Base-by-base conservation (phyloP, 2,329 filamentous ascomycete species). In the Pyrenophora tritici-repentis region DNA sequence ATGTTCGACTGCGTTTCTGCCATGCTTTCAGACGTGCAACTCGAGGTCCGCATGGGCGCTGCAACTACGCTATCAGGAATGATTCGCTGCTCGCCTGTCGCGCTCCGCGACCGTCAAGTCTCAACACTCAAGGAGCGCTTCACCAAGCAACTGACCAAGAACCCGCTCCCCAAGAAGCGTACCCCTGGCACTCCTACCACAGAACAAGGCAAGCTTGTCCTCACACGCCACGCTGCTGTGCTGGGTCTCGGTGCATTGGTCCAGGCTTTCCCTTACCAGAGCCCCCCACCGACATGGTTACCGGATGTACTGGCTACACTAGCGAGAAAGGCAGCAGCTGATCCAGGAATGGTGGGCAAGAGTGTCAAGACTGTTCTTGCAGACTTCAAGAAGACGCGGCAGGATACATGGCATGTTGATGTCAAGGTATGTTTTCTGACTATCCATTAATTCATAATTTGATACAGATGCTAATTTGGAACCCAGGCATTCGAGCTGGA, bases 381-480 rank as follows among this genome's bases (percentile, higher is more conserved):
- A 55, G 95, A 99, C 68, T 99, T 99, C 81, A 99, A 99, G 80
- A 99, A 99, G 84, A 99, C 94, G 38, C 86, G 94, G 72, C 94
- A 99, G 75, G 94, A 99, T 79, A 99, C 93, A 62, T 99, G 94
- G 94, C 88, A 88, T 66, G 93, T 96, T 54, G 94, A 99, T 78
- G 90, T 96, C 64, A 97, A 96, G 88, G 94, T 96, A 78, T 75
- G 85, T 50, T 24, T 32, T 22, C 7, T 2, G 18, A 29, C 9
- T n/a, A 6, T 17, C 12, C 10, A 38, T 14, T 10, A 3, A 9
- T 8, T 9, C 8, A 2, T 34, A 12, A 33, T 20, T 8, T 16
- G 12, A 40, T 29, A 17, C 10, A 17, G n/a, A 29, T 35, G 39
- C 44, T 59, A 37, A 64, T 14, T 9, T 1, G 16, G 2, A 39